Evolutionary conservation across 2,329 filamentous ascomycete genomes (phyloP).

Genomic region (Beauveria medogensis): DNA sequence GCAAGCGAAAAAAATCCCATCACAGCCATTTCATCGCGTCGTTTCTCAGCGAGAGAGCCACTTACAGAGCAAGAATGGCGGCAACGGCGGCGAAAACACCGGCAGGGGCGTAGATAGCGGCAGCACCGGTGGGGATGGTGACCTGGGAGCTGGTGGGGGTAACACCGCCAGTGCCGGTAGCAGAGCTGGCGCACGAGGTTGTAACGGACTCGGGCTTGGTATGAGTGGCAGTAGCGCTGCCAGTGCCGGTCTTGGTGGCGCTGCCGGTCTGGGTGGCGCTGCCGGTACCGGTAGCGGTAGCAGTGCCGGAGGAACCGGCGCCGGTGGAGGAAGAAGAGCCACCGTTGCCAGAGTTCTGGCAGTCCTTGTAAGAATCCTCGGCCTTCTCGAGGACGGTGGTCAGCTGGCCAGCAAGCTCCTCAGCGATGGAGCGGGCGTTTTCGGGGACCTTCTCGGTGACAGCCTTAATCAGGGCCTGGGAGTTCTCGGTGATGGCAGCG

Average conservation of each 20-base stretch:
- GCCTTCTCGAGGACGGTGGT: slow-evolving; percentile 13
- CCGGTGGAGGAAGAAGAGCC: neutral
- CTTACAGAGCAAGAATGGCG: slow-evolving; percentile 12
- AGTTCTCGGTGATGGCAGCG: slow-evolving; percentile 14
- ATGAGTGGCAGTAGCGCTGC: neutral
- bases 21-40: slow-evolving; percentile 6
- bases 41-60: neutral
- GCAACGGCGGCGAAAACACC: slow-evolving; percentile 11
- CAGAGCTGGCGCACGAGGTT: neutral
- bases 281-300: neutral
- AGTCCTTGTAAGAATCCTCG: slow-evolving; percentile 6
- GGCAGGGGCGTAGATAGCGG: slow-evolving; percentile 8
- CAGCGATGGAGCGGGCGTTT: slow-evolving; percentile 18
- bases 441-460: slow-evolving; percentile 20
- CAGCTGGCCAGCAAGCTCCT: slow-evolving; percentile 16
- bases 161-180: slow-evolving; percentile 11
- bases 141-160: slow-evolving; percentile 8
- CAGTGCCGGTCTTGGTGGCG: neutral
- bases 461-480: slow-evolving; percentile 19
- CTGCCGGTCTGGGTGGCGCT: neutral
- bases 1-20: neutral
- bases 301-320: neutral
- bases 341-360: slow-evolving; percentile 1
- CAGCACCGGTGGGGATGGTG: slow-evolving; percentile 3
- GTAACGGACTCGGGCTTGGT: neutral